phyloP scores from a whole-genome alignment of 345 rosid species.

The Eucalyptus decipiens region DNA sequence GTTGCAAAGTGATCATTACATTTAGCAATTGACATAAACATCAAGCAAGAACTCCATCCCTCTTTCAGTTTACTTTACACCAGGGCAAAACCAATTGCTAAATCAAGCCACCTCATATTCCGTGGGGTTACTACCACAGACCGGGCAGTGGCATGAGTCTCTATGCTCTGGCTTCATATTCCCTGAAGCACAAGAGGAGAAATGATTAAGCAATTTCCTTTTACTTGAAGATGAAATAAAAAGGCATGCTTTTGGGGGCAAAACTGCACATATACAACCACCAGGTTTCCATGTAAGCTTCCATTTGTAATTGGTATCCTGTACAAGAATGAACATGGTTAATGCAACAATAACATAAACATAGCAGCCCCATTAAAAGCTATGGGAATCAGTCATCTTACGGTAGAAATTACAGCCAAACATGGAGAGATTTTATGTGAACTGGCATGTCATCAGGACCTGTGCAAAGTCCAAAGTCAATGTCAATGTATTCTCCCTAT shows the following conservation, averaged over 20 bases:
- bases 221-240: neutral
- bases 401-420: constrained; percentile 72
- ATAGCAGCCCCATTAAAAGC: neutral
- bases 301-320: constrained; percentile 84
- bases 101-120: constrained; percentile 18
- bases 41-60: neutral
- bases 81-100: neutral
- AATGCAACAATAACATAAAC: neutral
- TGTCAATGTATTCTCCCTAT: neutral
- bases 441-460: constrained; percentile 95
- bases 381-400: constrained; percentile 7
- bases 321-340: neutral
- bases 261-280: constrained; percentile 23
- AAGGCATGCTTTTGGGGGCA: neutral
- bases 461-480: constrained; percentile 4
- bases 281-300: constrained; percentile 93
- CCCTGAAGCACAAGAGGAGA: constrained; percentile 31
- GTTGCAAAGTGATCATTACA: neutral
- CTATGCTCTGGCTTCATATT: constrained; percentile 98
- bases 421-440: constrained; percentile 88
- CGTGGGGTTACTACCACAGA: constrained; percentile 82
- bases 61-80: neutral
- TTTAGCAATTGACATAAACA: neutral
- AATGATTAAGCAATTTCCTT: neutral
- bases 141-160: constrained; percentile 66